These are phyloP conservation scores for Lithohypha guttulata DNA, from an alignment of 2,329 filamentous ascomycete species.

Conservation along the genomic window DNA sequence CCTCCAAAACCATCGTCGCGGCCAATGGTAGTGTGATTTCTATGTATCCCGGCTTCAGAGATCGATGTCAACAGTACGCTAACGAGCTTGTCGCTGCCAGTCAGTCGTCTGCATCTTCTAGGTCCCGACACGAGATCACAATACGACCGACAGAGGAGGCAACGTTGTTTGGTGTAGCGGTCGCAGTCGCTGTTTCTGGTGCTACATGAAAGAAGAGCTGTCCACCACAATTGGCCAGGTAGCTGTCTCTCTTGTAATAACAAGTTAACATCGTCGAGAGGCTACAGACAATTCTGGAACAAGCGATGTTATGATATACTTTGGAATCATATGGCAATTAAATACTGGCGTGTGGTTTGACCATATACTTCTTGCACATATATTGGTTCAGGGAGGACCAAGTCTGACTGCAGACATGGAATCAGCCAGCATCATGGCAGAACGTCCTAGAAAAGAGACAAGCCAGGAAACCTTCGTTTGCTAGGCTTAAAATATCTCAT, in stretches of 20 bases:
- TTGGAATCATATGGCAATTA: no score
- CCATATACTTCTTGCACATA: conserved; percentile 42
- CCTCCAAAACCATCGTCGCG: conserved; percentile 34
- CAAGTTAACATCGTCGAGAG: no score
- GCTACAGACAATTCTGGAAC: no score
- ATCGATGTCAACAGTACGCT: conserved; percentile 34
- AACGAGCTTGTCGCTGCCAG: conserved; percentile 30
- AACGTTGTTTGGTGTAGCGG: conserved; percentile 36
- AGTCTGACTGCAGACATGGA: conserved; percentile 26
- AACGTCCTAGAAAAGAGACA: no score
- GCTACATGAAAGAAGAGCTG: conserved; percentile 6
- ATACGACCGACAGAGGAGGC: conserved; percentile 35
- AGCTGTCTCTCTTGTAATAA: no score
- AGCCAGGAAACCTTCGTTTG: no score
- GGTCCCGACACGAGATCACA: conserved; percentile 23
- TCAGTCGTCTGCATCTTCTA: conserved; percentile 16
- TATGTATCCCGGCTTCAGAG: conserved; percentile 40
- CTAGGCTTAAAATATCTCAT: no score
- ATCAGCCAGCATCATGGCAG: conserved; percentile 5
- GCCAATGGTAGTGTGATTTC: conserved; percentile 43
- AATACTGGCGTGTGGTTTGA: no score
- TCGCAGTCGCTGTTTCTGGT: conserved; percentile 35
- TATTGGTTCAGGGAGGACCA: conserved; percentile 40
- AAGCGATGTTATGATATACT: no score
- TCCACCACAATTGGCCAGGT: no score